Conservation (phyloP, 139 green algal genomes). For the Ostreobium quekettii region DNA sequence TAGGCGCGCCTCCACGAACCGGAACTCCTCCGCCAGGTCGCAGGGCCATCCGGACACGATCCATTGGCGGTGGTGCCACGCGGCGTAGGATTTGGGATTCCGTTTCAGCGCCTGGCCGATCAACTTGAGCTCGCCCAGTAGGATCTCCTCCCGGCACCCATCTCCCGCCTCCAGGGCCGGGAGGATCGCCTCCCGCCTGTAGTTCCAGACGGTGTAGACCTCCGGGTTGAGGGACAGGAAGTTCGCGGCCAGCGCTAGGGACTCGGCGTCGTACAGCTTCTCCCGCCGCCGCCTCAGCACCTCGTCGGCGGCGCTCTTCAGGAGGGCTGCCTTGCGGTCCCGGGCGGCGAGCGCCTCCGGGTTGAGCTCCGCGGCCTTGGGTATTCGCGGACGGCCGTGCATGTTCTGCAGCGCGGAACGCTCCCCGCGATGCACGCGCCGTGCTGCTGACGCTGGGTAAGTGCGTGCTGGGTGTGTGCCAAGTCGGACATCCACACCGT, state of each 20-base stretch:
- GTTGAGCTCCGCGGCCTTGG: not conserved
- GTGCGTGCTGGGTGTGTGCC: no score
- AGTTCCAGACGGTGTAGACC: slow-evolving; percentile 92
- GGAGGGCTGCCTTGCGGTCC: not conserved
- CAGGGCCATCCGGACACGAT: slow-evolving; percentile 42
- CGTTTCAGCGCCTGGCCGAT: slow-evolving; percentile 47
- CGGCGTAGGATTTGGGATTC: slow-evolving; percentile 90
- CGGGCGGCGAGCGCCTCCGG: not conserved
- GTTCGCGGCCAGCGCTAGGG: not conserved
- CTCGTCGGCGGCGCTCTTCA: not conserved
- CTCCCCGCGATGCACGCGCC: no score
- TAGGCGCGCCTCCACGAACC: slow-evolving; percentile 39
- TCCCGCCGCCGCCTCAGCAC: not conserved
- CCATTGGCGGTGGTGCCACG: slow-evolving; percentile 94
- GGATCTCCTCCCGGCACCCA: slow-evolving; percentile 27
- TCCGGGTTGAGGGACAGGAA: slow-evolving; percentile 58
- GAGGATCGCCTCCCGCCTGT: slow-evolving; percentile 53
- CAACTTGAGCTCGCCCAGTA: slow-evolving; percentile 16
- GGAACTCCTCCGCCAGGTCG: slow-evolving; percentile 44
- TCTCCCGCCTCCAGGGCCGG: slow-evolving; percentile 37
- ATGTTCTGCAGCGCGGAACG: no score
- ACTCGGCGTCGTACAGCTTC: not conserved
- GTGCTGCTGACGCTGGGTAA: no score
- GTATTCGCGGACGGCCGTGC: slow-evolving; percentile 1
- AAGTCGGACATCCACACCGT: no score